phyloP scores from a whole-genome alignment of 805 yeast species.

The Ogataea wickerhamii region DNA sequence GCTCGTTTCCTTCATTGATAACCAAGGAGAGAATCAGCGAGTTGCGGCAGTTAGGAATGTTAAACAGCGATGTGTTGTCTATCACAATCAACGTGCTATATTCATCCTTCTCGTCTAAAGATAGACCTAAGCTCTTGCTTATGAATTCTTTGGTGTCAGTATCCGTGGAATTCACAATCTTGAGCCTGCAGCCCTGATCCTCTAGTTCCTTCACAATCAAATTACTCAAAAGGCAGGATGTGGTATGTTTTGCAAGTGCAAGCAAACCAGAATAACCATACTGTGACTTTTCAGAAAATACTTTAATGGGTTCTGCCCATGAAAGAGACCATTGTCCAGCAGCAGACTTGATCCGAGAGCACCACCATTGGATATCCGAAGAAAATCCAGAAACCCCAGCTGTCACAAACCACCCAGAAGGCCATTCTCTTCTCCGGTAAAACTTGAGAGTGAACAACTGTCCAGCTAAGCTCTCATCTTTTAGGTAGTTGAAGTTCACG shows the following conservation, averaged over 20 bases:
- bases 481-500: constrained; percentile 29
- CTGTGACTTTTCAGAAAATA: constrained; percentile 16
- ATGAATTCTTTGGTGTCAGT: constrained; percentile 19
- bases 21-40: constrained; percentile 32
- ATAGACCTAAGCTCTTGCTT: constrained; percentile 27
- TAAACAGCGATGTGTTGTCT: constrained; percentile 34
- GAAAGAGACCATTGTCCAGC: constrained; percentile 55
- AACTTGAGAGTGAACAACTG: constrained; percentile 30
- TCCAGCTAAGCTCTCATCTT: constrained; percentile 18
- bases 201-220: constrained; percentile 50
- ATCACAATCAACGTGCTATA: constrained; percentile 32
- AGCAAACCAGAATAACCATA: constrained; percentile 34
- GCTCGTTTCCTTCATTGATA: constrained; percentile 23
- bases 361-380: constrained; percentile 47
- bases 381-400: constrained; percentile 35
- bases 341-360: constrained; percentile 45
- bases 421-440: constrained; percentile 52
- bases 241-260: constrained; percentile 40
- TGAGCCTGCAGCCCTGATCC: constrained; percentile 36
- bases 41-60: constrained; percentile 35
- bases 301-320: constrained; percentile 40
- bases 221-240: constrained; percentile 48
- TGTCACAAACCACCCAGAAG: constrained; percentile 52
- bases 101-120: constrained; percentile 21
- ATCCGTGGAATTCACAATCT: constrained; percentile 27